phyloP scores from a whole-genome alignment of 2,329 filamentous ascomycete species.

The Aaosphaeria arxii region DNA sequence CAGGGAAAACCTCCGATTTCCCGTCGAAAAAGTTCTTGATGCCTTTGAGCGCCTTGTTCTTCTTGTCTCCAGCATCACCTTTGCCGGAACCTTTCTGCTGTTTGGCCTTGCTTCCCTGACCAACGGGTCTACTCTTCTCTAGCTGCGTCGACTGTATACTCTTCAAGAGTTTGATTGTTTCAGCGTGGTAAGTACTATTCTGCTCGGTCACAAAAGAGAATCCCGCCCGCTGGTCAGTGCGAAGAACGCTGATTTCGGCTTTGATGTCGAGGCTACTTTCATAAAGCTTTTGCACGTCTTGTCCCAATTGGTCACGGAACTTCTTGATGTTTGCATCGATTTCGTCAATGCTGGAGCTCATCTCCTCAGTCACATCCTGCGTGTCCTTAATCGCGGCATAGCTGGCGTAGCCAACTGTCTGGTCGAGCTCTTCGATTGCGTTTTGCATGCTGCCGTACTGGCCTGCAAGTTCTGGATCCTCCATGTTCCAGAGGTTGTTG shows the following conservation, averaged over 20 bases:
- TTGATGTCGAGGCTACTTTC: constrained; percentile 2
- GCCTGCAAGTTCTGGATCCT: constrained; percentile 8
- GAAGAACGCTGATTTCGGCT: background rate
- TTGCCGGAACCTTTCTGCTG: constrained; percentile 6
- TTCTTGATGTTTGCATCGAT: constrained; percentile 4
- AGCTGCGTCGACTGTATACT: background rate
- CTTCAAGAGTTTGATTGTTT: background rate
- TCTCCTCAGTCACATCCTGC: background rate
- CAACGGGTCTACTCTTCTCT: background rate
- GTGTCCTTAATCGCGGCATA: constrained; percentile 5
- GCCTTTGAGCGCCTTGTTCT: constrained; percentile 4
- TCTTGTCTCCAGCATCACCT: constrained; percentile 8
- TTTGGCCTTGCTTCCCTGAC: constrained; percentile 3
- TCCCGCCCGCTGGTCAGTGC: background rate
- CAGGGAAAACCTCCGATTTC: constrained; percentile 6
- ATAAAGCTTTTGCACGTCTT: constrained; percentile 3
- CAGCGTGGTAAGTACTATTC: background rate
- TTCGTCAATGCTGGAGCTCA: constrained; percentile 1
- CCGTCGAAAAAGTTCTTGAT: constrained; percentile 18
- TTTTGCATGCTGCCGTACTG: constrained; percentile 11
- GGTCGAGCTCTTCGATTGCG: constrained; percentile 8
- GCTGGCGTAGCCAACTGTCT: constrained; percentile 7
- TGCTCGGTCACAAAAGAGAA: background rate
- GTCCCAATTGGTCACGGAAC: background rate
- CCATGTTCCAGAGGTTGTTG: constrained; percentile 11